phyloP scores from a whole-genome alignment of 345 rosid genomes.

The Eutrema yunnanense region DNA sequence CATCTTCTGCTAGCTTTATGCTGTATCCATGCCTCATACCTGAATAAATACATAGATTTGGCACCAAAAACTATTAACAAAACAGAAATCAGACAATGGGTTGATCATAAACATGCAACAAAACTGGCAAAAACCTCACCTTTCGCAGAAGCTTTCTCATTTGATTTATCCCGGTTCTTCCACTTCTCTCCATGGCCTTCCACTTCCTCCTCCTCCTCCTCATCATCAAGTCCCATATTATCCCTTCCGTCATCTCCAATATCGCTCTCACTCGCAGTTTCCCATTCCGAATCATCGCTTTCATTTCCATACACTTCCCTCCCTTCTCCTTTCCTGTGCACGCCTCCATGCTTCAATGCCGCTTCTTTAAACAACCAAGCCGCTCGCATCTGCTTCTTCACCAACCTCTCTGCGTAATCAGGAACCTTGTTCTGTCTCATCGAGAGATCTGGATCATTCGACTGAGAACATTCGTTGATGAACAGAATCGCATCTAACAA shows the following conservation, averaged over 20 bases:
- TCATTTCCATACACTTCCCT: constrained; percentile 68
- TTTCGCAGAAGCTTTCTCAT: constrained; percentile 44
- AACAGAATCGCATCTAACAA: constrained; percentile 94
- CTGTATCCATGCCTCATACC: constrained; percentile 55
- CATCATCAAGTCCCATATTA: constrained; percentile 65
- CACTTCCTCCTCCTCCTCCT: constrained; percentile 57
- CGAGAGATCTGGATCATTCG: constrained; percentile 89
- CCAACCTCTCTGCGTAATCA: constrained; percentile 92
- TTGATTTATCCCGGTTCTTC: constrained; percentile 27
- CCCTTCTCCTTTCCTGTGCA: constrained; percentile 62
- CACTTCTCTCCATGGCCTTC: constrained; percentile 31
- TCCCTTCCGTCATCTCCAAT: constrained; percentile 81
- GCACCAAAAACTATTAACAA: background rate
- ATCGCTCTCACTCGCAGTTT: constrained; percentile 95
- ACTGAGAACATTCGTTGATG: constrained; percentile 95
- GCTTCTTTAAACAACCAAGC: constrained; percentile 99
- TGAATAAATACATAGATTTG: constrained; percentile 22
- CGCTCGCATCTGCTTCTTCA: constrained; percentile 97
- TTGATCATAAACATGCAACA: constrained; percentile 7
- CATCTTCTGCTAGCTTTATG: constrained; percentile 55
- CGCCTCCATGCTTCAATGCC: constrained; percentile 84
- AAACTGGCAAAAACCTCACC: constrained; percentile 30
- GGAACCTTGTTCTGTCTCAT: constrained; percentile 96
- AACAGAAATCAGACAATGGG: background rate
- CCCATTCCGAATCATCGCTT: constrained; percentile 93